Evolutionary conservation across 1,284 basidiomycete genomes (phyloP).

Genomic region (Pseudozyma tsukubaensis): DNA sequence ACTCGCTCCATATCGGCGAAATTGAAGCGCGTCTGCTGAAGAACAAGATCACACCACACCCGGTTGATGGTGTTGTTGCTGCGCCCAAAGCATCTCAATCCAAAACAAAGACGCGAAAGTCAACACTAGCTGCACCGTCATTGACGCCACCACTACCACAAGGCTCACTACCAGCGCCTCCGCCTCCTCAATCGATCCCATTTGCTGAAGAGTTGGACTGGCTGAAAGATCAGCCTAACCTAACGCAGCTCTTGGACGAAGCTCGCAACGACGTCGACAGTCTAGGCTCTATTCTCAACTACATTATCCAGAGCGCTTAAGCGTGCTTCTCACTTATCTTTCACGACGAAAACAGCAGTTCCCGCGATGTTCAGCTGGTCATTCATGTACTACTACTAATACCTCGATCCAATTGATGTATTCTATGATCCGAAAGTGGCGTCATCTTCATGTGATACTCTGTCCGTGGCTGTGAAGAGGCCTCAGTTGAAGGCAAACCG

Average conservation of each 20-base stretch:
- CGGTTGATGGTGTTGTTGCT: slow-evolving; percentile 9
- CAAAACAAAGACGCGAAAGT: background rate
- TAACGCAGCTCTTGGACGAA: slow-evolving; percentile 39
- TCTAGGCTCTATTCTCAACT: slow-evolving; percentile 41
- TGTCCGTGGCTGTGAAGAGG: no score
- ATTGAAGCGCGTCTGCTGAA: slow-evolving; percentile 28
- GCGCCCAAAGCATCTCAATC: background rate
- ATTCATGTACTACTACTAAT: slow-evolving; percentile 6
- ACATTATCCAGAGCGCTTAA: slow-evolving; percentile 38
- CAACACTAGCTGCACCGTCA: background rate
- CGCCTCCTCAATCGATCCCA: no score
- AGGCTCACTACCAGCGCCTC: background rate
- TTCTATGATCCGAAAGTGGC: background rate
- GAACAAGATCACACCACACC: slow-evolving; percentile 21
- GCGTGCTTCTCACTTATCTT: background rate
- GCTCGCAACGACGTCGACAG: slow-evolving; percentile 39
- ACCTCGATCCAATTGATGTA: slow-evolving; percentile 5
- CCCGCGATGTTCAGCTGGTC: background rate
- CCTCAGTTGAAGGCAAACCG: no score
- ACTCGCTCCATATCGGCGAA: slow-evolving; percentile 13
- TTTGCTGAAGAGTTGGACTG: slow-evolving; percentile 35
- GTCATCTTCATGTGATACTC: background rate
- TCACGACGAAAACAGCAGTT: background rate
- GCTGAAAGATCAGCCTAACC: slow-evolving; percentile 37
- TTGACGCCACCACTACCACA: background rate